A percentile compares a stretch with the other conserved stretches of the same genome.
phyloP scores from a whole-genome alignment of 805 yeast genomes.

The Candida pseudofarinosa region DNA sequence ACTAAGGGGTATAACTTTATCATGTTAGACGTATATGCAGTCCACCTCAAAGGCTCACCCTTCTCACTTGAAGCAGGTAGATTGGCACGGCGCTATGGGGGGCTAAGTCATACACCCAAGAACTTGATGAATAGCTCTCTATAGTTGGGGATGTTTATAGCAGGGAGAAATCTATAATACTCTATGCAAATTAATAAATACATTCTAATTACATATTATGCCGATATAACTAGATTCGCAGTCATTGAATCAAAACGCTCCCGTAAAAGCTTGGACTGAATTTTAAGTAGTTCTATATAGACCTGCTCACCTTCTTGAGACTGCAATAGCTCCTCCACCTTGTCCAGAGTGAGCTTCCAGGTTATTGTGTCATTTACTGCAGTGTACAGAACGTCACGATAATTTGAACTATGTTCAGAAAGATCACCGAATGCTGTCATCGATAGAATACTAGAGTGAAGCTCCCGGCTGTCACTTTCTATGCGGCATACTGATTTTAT shows the following conservation, averaged over 20 bases:
- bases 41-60: no score
- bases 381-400: slow-evolving; percentile 43
- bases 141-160: no score
- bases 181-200: no score
- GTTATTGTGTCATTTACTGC: slow-evolving; percentile 61
- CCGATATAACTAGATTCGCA: slow-evolving; percentile 68
- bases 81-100: no score
- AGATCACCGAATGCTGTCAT: slow-evolving; percentile 72
- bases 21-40: neutral
- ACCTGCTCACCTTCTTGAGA: slow-evolving; percentile 45
- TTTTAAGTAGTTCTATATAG: slow-evolving; percentile 59
- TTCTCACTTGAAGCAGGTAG: no score
- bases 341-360: slow-evolving; percentile 59
- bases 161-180: no score
- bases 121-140: no score
- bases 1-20: neutral
- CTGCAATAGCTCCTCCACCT: slow-evolving; percentile 42
- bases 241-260: slow-evolving; percentile 73
- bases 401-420: slow-evolving; percentile 27
- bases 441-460: slow-evolving; percentile 52
- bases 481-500: slow-evolving; percentile 34
- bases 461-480: slow-evolving; percentile 34
- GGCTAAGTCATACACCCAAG: no score
- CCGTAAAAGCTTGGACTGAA: slow-evolving; percentile 59
- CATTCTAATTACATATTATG: slow-evolving; percentile 32